These are phyloP conservation scores for Sporothrix dimorphospora DNA, from an alignment of 2,329 filamentous ascomycete species.

Conservation along the genomic window DNA sequence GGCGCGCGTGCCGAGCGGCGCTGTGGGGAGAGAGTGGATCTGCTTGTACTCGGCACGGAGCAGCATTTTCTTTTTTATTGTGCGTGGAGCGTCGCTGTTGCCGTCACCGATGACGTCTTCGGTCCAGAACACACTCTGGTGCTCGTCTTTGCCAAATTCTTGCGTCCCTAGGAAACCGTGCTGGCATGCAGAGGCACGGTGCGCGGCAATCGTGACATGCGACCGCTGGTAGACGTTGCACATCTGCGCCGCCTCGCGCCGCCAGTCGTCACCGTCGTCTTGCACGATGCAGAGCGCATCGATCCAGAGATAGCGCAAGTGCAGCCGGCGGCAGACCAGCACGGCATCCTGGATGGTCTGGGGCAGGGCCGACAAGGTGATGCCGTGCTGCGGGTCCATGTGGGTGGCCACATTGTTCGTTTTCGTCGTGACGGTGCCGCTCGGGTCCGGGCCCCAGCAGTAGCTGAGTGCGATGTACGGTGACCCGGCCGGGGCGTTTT, in stretches of 20 bases:
- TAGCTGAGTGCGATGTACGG: conserved; percentile 26
- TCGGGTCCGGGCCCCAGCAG: conserved; percentile 20
- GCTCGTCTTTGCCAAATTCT: conserved; percentile 5
- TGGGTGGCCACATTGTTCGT: conserved; percentile 10
- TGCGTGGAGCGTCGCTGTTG: not conserved
- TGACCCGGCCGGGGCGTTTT: conserved; percentile 1
- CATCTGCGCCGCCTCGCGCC: conserved; percentile 26
- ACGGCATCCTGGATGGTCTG: conserved; percentile 25
- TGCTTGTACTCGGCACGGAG: not conserved
- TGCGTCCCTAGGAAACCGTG: conserved; percentile 26
- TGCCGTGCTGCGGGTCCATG: conserved; percentile 16
- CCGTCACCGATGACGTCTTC: not conserved
- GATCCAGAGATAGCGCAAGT: conserved; percentile 36
- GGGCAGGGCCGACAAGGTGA: not conserved
- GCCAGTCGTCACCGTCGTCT: conserved; percentile 30
- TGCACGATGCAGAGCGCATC: conserved; percentile 38
- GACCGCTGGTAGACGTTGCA: conserved; percentile 27
- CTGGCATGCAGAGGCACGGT: conserved; percentile 22
- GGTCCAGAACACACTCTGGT: conserved; percentile 20
- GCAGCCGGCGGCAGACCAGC: conserved; percentile 29
- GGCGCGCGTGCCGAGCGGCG: not conserved
- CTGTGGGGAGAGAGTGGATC: not conserved
- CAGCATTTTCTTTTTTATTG: not conserved
- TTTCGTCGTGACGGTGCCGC: conserved; percentile 4
- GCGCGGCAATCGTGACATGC: conserved; percentile 24